phyloP scores from a whole-genome alignment of 805 yeast species.

The Wickerhamomyces alni region DNA sequence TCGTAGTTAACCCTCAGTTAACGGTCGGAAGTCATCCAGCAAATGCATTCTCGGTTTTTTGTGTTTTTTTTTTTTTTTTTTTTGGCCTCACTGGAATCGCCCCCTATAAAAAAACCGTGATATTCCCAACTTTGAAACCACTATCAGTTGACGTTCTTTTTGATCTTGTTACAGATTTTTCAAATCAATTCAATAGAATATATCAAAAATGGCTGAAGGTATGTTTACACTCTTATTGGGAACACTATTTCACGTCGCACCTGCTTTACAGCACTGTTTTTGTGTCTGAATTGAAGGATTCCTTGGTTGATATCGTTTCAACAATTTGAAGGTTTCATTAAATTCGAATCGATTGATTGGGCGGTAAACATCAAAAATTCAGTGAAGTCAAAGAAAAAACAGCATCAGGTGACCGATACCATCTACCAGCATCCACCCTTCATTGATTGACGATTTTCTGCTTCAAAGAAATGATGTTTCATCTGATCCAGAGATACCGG shows the following conservation, averaged over 20 bases:
- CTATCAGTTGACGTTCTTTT: background rate
- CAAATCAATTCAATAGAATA: background rate
- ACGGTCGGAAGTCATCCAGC: background rate
- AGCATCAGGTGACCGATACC: no score
- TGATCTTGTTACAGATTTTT: background rate
- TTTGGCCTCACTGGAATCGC: background rate
- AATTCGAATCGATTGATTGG: no score
- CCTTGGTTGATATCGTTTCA: background rate
- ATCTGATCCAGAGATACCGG: no score
- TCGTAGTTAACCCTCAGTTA: background rate
- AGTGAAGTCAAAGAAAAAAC: no score
- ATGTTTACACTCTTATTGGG: background rate
- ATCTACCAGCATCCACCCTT: no score
- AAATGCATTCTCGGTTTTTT: background rate
- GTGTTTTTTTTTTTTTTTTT: background rate
- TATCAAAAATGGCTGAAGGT: conserved; percentile 14
- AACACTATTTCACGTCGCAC: background rate
- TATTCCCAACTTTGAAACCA: background rate
- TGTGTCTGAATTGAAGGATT: background rate
- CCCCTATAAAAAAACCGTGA: conserved; percentile 1
- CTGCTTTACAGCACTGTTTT: no score
- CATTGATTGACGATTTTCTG: no score
- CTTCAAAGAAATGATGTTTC: no score
- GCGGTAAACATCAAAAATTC: no score
- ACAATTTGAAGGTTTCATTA: no score